Evolutionary conservation across 106 monocot genomes (phyloP).

Genomic region (Dactylorhiza incarnata): DNA sequence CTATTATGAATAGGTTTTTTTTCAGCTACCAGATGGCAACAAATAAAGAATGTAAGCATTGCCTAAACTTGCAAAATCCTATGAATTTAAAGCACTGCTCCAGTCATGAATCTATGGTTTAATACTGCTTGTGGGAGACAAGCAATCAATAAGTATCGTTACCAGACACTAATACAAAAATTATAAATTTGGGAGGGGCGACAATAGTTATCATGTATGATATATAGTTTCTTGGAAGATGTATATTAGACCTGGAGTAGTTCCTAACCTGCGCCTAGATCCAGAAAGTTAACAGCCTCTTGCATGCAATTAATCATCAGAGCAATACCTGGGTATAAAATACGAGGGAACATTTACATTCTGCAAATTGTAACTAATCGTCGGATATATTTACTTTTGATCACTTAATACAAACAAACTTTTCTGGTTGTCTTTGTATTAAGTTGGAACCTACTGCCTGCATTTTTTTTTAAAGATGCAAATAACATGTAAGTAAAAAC

Average conservation of each 20-base stretch:
- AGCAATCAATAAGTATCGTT: not conserved
- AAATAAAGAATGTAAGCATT: not conserved
- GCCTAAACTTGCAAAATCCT: not conserved
- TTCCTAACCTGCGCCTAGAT: slow-evolving; percentile 87
- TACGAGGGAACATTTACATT: too few species aligned
- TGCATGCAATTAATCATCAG: slow-evolving; percentile 73
- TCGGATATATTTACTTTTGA: too few species aligned
- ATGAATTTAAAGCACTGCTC: slow-evolving; percentile 31
- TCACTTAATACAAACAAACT: too few species aligned
- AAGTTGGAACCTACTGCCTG: too few species aligned
- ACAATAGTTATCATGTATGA: not conserved
- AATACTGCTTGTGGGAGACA: slow-evolving; percentile 44
- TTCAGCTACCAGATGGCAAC: not conserved
- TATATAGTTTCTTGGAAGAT: not conserved
- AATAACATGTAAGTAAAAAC: too few species aligned
- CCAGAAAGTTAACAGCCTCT: slow-evolving; percentile 92
- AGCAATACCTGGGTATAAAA: slow-evolving; percentile 52
- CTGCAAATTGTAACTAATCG: too few species aligned
- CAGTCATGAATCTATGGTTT: slow-evolving; percentile 82
- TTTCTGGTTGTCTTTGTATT: too few species aligned
- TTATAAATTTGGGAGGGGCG: too few species aligned
- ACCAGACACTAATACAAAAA: not conserved
- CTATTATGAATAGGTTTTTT: not conserved
- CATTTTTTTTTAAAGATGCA: too few species aligned
- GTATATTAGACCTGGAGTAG: slow-evolving; percentile 62